Conservation (phyloP, 768 basidiomycete genomes). For the Chiua virens region DNA sequence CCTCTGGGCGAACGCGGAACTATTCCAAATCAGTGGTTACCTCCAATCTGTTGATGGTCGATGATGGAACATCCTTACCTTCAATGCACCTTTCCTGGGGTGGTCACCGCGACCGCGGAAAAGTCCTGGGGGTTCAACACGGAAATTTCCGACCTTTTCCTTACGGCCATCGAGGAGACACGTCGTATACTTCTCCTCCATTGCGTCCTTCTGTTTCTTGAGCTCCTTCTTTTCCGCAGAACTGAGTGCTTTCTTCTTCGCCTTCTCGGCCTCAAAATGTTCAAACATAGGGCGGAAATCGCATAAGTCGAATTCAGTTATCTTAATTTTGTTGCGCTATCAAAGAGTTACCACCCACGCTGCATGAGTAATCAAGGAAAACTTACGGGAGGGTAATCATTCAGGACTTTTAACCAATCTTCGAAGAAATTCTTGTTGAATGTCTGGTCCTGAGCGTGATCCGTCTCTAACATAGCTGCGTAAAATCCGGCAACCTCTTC, state of each 20-base stretch:
- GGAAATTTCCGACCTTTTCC: constrained; percentile 98
- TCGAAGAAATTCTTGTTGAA: constrained; percentile 97
- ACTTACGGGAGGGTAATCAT: constrained; percentile 82
- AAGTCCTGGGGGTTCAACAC: constrained; percentile 97
- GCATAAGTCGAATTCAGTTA: constrained; percentile 75
- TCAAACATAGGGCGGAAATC: constrained; percentile 96
- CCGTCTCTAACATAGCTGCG: constrained; percentile 87
- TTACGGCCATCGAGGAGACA: constrained; percentile 95
- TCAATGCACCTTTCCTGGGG: constrained; percentile 94
- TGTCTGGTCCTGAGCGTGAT: constrained; percentile 82
- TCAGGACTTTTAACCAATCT: constrained; percentile 79
- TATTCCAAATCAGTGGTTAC: constrained; percentile 32
- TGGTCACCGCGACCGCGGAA: constrained; percentile 98
- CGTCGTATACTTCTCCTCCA: constrained; percentile 80
- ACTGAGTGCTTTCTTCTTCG: constrained; percentile 86
- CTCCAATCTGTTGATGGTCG: not conserved
- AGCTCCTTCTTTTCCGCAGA: constrained; percentile 86
- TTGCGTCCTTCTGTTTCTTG: constrained; percentile 81
- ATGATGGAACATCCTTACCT: constrained; percentile 50
- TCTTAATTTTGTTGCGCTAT: constrained; percentile 71
- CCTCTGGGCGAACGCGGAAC: constrained; percentile 89
- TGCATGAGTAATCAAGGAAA: constrained; percentile 3
- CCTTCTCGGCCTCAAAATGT: constrained; percentile 88
- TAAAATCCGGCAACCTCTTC: constrained; percentile 99
- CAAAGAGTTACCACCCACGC: constrained; percentile 7